Base-by-base conservation (phyloP, 1,139 yeast species). In the Saccharomyces hybrid region DNA sequence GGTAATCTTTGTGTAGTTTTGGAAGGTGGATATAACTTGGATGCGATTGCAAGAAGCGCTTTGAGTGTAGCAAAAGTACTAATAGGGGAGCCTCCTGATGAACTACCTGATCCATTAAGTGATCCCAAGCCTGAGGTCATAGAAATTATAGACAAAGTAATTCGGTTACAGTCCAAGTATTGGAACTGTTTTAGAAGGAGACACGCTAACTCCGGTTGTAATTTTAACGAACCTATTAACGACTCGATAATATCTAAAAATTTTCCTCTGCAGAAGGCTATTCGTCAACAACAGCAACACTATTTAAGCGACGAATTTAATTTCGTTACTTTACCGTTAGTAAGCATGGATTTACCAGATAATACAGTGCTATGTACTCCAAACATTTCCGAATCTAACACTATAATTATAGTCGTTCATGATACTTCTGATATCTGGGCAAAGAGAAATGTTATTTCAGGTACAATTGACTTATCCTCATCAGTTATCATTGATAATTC, bases 401-500 rank as follows among this genome's bases (percentile, higher is more conserved):
- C 86, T 6, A 71, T 91, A 7, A 74, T 90, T 14, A 75, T 93
- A 14, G 71, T 88, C 7, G 82, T 91, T 13, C 98, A 91, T 69
- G 98, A 91, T 64, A 90, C 98, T 2, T 91, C 97, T 2, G 95
- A 90, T 58, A 78, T 93, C 6, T 90, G 96, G 96, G 96, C 96
- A 1, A 82, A 85, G 59, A 74, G 85, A 31, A 90, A 90, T 66
- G 90, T 96, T 0, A 72, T 85, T 5, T 80, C 86, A 27, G 98
- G 98, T 8, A 77, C 80, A 48, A 81, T 91, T 48, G 90, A 87
- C 58, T 78, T 91, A 14, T 79, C 82, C 52, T 80, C 87, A 2
- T 83, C 96, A 1, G 73, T 81, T 2, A 79, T 89, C 46, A 81
- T 88, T 23, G 90, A 85, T 60, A 77, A 83, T 14, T 75, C 83